Conservation (phyloP, 805 yeast genomes). For the Yamadazyma sp. region DNA sequence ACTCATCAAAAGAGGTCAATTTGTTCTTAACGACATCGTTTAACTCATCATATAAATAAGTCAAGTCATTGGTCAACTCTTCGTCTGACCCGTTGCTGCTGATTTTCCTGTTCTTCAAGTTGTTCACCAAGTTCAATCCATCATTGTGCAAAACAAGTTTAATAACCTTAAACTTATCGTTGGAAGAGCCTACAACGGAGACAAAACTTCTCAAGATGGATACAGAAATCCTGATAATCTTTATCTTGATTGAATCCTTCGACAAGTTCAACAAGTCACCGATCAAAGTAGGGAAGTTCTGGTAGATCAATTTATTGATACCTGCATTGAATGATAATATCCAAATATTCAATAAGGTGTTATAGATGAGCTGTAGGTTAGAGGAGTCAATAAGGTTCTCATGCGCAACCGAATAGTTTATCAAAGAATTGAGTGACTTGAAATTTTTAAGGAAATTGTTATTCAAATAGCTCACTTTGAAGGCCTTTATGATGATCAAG, state of each 20-base stretch:
- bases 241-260: slow-evolving; percentile 86
- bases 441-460: slow-evolving; percentile 35
- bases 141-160: slow-evolving; percentile 74
- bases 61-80: slow-evolving; percentile 77
- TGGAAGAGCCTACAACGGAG: slow-evolving; percentile 25
- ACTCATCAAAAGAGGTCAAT: slow-evolving; percentile 91
- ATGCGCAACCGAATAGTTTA: slow-evolving; percentile 12
- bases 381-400: slow-evolving; percentile 28
- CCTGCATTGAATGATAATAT: slow-evolving; percentile 69
- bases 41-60: slow-evolving; percentile 54
- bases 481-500: slow-evolving; percentile 53
- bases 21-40: slow-evolving; percentile 66
- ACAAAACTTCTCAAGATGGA: slow-evolving; percentile 68
- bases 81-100: slow-evolving; percentile 68
- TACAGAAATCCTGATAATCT: slow-evolving; percentile 81
- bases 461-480: slow-evolving; percentile 49
- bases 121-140: slow-evolving; percentile 65
- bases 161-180: slow-evolving; percentile 47
- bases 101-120: slow-evolving; percentile 84
- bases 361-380: slow-evolving; percentile 81
- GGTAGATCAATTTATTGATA: slow-evolving; percentile 48
- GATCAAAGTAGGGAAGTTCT: slow-evolving; percentile 54
- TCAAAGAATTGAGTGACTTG: slow-evolving; percentile 25
- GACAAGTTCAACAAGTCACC: slow-evolving; percentile 57
- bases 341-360: slow-evolving; percentile 79